These are phyloP conservation scores for Cryptosporidium bovis DNA, from an alignment of 169 alveolate species.

Conservation along the genomic window DNA sequence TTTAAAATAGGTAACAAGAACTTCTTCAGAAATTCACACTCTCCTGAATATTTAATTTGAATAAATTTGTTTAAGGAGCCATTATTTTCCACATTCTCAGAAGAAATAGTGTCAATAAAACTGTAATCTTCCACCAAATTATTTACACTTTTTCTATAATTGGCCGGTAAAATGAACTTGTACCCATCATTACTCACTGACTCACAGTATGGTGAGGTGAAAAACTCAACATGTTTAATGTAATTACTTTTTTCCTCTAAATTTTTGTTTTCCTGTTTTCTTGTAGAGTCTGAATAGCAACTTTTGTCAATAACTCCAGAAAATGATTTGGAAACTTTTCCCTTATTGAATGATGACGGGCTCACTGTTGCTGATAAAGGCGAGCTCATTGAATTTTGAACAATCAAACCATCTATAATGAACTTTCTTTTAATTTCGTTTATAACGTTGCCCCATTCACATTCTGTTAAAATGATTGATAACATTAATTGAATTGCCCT, in stretches of 20 bases:
- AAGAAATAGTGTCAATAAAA: not conserved
- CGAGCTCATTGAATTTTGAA: constrained; percentile 51
- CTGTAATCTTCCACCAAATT: not conserved
- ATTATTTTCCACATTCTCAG: not conserved
- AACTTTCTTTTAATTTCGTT: constrained; percentile 31
- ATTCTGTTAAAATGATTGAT: constrained; percentile 25
- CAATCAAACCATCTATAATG: constrained; percentile 32
- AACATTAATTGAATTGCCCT: constrained; percentile 47
- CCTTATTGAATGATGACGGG: constrained; percentile 39
- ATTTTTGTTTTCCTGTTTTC: constrained; percentile 7
- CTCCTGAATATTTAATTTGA: constrained; percentile 43
- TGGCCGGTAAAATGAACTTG: constrained; percentile 35
- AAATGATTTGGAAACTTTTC: not conserved
- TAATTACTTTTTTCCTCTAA: constrained; percentile 5
- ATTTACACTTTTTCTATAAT: constrained; percentile 20
- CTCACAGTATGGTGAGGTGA: constrained; percentile 8
- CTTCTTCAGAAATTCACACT: constrained; percentile 45
- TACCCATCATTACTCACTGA: not conserved
- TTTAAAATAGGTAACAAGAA: constrained; percentile 38
- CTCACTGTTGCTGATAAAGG: constrained; percentile 27
- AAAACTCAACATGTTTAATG: not conserved
- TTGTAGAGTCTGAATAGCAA: not conserved
- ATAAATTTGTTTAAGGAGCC: constrained; percentile 30
- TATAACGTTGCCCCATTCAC: constrained; percentile 27
- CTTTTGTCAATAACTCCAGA: constrained; percentile 1